Percentiles rank a stretch among this genome's conserved stretches.
Evolutionary conservation across 495 filamentous ascomycete genomes (phyloP).

Genomic region (Usnea hakonensis): DNA sequence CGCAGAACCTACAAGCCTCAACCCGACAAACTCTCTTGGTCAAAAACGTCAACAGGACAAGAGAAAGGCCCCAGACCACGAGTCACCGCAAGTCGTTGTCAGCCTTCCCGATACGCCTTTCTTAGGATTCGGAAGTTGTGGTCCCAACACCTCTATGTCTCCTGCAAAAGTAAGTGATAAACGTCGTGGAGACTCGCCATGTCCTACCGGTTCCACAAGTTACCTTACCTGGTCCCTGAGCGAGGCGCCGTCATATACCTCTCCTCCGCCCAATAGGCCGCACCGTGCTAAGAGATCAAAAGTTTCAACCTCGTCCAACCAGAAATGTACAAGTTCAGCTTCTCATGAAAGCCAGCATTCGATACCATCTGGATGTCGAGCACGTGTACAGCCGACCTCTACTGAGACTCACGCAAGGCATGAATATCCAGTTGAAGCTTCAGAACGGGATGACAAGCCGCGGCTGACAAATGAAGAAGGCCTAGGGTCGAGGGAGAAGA

Average conservation of each 20-base stretch:
- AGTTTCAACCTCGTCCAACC: not conserved
- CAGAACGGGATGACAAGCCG: not conserved
- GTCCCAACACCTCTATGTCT: constrained; percentile 11
- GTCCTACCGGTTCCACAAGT: constrained; percentile 15
- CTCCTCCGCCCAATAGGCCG: not conserved
- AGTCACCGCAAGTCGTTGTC: constrained; percentile 7
- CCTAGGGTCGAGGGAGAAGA: not conserved
- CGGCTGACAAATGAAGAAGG: not conserved
- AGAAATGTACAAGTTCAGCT: not conserved
- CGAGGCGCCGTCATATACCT: not conserved
- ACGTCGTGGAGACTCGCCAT: not conserved
- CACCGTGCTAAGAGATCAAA: not conserved
- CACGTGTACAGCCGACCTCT: not conserved
- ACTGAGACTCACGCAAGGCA: not conserved
- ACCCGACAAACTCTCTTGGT: not conserved
- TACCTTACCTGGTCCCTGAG: constrained; percentile 23
- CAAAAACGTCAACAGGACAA: not conserved
- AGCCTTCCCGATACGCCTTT: constrained; percentile 21
- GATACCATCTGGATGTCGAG: not conserved
- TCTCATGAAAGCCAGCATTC: not conserved
- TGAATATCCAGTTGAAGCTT: not conserved
- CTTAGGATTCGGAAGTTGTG: constrained; percentile 26
- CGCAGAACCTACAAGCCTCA: not conserved
- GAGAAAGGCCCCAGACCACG: not conserved
- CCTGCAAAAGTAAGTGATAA: not conserved